Evolutionary conservation across 2,329 filamentous ascomycete genomes (phyloP), one percentile per base, ranked within the genome.

Genomic region (Sclerotinia sclerotiorum): DNA sequence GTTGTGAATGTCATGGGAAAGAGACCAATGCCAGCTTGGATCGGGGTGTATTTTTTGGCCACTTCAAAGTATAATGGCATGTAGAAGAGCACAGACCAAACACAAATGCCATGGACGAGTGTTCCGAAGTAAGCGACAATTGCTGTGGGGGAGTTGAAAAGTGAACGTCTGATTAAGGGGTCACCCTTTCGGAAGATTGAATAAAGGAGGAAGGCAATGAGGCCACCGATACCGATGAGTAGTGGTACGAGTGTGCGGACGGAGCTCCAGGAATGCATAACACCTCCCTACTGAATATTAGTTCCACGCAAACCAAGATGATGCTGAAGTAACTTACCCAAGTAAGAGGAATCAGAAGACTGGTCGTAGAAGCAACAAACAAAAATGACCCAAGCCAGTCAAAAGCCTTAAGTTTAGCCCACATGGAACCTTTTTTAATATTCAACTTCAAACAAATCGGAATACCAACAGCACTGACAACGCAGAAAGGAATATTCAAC

Each of bases 321-420:
- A 21, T 65, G 7, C 39, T 4, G 13, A 46, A 29, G 29, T 44
- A 35, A 71, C 72, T 69, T 51, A 71, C 89, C 81, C 86, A 88
- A 1, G 86, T 87, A 4, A 90, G 75, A 0, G 86, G 84, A 67
- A 89, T 85, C 44, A 90, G 77, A 73, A 89, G 84, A 54, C 82
- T 83, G 0, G 85, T 87, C 15, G 82, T 80, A 17, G 84, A 84
- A 19, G 80, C 82, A 15, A 89, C 80, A 74, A 91, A 90, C 3
- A 92, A 74, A 1, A 84, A 72, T 5, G 84, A 83, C 2, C 90
- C 89, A 46, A 86, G 68, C 82, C 85, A 91, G 75, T 92, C 88
- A 32, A 91, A 73, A 0, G 65, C 58, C 46, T 71, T 70, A 8
- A 76, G 62, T 48, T 71, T 73, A 32, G 49, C 63, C 64, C 48